Evolutionary conservation across 2,329 filamentous ascomycete species (phyloP).

Genomic region (Truncatella angustata): DNA sequence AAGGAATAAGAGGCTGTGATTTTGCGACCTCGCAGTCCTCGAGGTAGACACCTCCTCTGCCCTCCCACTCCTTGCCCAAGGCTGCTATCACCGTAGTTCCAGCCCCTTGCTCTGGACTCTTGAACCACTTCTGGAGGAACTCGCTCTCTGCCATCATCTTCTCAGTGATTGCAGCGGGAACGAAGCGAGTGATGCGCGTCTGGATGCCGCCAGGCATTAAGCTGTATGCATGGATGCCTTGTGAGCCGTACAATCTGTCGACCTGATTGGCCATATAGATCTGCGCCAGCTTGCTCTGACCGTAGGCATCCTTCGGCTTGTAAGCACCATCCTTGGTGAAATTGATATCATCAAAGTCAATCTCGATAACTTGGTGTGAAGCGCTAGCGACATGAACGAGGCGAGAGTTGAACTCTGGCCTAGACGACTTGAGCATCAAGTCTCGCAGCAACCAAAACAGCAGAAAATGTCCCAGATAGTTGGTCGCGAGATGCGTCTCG

Average conservation of each 20-base stretch:
- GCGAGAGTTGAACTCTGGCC: slow-evolving; percentile 27
- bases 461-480: slow-evolving; percentile 16
- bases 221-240: background rate
- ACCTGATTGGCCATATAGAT: slow-evolving; percentile 23
- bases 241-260: background rate
- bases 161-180: slow-evolving; percentile 11
- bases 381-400: slow-evolving; percentile 41
- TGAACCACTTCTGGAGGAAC: slow-evolving; percentile 17
- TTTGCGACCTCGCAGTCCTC: background rate
- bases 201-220: slow-evolving; percentile 46
- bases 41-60: slow-evolving; percentile 36
- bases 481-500: slow-evolving; percentile 19
- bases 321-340: slow-evolving; percentile 31
- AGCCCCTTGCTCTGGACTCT: slow-evolving; percentile 19
- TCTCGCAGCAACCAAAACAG: slow-evolving; percentile 17
- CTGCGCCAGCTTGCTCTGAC: slow-evolving; percentile 49
- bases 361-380: slow-evolving; percentile 32
- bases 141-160: background rate
- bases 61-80: slow-evolving; percentile 34
- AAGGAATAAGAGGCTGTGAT: background rate
- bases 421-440: slow-evolving; percentile 11
- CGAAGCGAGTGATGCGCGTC: slow-evolving; percentile 22
- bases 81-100: slow-evolving; percentile 27
- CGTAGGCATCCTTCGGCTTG: slow-evolving; percentile 38
- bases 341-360: slow-evolving; percentile 38